These are phyloP conservation scores for Stenogyne calaminthoides DNA, from an alignment of 305 asterid genomes.

Conservation along the genomic window DNA sequence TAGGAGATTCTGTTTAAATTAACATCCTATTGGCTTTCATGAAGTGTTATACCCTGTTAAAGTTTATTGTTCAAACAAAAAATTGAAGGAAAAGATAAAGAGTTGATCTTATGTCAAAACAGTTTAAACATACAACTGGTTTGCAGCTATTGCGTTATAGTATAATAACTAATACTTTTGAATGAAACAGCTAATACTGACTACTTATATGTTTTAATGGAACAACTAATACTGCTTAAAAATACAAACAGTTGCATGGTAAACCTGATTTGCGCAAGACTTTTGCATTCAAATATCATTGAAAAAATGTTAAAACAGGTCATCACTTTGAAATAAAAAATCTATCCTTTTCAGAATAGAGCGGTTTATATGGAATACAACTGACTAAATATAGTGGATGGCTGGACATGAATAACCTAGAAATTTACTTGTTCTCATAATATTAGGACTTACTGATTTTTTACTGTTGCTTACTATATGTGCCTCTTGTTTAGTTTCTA, in stretches of 20 bases:
- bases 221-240: too few species aligned
- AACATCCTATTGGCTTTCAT: background rate
- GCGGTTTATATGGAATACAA: background rate
- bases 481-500: background rate
- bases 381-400: background rate
- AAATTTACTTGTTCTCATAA: background rate
- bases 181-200: too few species aligned
- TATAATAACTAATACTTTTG: too few species aligned
- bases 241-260: too few species aligned
- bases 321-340: background rate
- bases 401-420: background rate
- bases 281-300: background rate
- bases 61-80: background rate
- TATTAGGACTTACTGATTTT: background rate
- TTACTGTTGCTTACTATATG: background rate
- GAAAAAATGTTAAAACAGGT: background rate
- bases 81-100: background rate
- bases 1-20: slow-evolving; percentile 13
- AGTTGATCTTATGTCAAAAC: too few species aligned
- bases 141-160: too few species aligned
- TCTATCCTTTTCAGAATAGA: background rate
- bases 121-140: too few species aligned
- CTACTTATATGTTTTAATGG: too few species aligned
- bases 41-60: background rate
- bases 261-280: too few species aligned